Percentiles rank a stretch among this genome's conserved stretches.
These are phyloP conservation scores for Phalaenopsis equestris DNA, from an alignment of 106 monocot genomes.

Conservation along the genomic window DNA sequence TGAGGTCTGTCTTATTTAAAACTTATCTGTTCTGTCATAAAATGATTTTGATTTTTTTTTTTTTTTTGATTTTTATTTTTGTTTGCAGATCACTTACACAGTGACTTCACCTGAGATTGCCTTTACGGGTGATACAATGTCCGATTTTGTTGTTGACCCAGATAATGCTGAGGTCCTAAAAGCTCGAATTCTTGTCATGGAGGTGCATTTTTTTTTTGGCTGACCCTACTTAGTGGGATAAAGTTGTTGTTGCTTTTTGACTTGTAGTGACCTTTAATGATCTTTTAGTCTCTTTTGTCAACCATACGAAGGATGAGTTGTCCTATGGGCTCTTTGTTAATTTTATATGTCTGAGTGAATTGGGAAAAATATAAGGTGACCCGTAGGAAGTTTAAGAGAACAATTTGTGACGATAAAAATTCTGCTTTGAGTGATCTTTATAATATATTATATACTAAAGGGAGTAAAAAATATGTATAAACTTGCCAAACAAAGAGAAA, in stretches of 20 bases:
- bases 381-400: too few species aligned
- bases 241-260: background rate
- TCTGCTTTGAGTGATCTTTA: too few species aligned
- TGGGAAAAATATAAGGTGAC: too few species aligned
- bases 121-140: constrained; percentile 90
- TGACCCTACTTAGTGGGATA: too few species aligned
- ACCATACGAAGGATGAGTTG: background rate
- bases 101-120: constrained; percentile 80
- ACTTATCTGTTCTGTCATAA: background rate
- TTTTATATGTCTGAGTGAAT: background rate
- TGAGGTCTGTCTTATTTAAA: constrained; percentile 63
- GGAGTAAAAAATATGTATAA: too few species aligned
- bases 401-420: too few species aligned
- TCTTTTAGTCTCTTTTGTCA: background rate
- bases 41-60: background rate
- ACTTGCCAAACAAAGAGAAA: too few species aligned
- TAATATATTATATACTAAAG: too few species aligned
- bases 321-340: background rate
- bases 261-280: background rate
- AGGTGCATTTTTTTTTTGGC: constrained; percentile 37
- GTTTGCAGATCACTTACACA: constrained; percentile 56
- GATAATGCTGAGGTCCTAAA: constrained; percentile 70
- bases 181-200: constrained; percentile 84
- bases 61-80: background rate
- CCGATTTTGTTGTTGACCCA: constrained; percentile 77